Conservation (phyloP, 495 filamentous ascomycete genomes). For the Penicillium odoratum region DNA sequence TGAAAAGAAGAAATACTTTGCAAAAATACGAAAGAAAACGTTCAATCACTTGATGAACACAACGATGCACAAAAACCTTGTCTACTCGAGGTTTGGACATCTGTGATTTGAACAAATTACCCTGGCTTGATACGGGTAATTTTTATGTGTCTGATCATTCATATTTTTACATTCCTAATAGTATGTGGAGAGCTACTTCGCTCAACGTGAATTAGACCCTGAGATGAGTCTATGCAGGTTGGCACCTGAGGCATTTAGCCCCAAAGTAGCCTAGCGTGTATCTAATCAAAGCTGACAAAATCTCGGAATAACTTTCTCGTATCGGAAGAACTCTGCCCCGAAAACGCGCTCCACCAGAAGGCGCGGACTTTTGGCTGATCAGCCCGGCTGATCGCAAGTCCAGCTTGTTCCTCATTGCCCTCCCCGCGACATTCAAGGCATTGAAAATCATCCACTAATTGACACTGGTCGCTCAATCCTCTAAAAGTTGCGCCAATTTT, state of each 20-base stretch:
- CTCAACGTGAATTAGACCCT: not conserved
- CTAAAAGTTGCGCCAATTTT: slow-evolving; percentile 2
- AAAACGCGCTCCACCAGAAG: slow-evolving; percentile 22
- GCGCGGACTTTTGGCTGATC: slow-evolving; percentile 38
- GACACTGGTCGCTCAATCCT: slow-evolving; percentile 6
- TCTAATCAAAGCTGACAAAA: not conserved
- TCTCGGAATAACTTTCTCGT: not conserved
- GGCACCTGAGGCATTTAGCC: slow-evolving; percentile 2
- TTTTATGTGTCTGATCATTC: too few relatives aligned
- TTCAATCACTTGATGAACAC: not conserved
- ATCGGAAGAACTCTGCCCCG: not conserved
- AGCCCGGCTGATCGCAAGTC: slow-evolving; percentile 27
- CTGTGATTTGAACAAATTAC: too few relatives aligned
- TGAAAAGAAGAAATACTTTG: not conserved
- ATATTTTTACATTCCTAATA: not conserved
- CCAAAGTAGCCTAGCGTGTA: slow-evolving; percentile 1
- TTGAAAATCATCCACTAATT: slow-evolving; percentile 19
- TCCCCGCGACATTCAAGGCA: slow-evolving; percentile 23
- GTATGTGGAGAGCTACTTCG: not conserved
- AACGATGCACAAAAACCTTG: not conserved
- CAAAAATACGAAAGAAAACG: not conserved
- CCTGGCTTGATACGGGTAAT: too few relatives aligned
- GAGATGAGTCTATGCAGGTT: not conserved
- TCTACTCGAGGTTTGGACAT: too few relatives aligned
- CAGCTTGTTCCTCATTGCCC: slow-evolving; percentile 18